A percentile compares a stretch with the other conserved stretches of the same genome.
Evolutionary conservation across 305 asterid species (phyloP).

Genomic region (Solanum hybrid): DNA sequence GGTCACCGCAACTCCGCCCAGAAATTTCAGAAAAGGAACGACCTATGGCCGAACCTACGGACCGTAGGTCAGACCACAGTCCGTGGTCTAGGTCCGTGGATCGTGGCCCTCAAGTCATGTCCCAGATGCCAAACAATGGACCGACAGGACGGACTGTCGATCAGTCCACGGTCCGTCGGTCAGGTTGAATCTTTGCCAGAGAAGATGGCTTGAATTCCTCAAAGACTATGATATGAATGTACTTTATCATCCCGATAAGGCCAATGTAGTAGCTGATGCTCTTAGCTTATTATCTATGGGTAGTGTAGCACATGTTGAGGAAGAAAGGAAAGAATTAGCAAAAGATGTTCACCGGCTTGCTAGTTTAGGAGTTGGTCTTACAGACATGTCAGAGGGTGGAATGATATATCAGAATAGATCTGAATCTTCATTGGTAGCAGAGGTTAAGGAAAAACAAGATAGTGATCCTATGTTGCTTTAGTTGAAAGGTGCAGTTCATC

Average conservation of each 20-base stretch:
- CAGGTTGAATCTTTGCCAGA: not conserved
- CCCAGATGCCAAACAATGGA: not conserved
- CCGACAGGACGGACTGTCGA: not conserved
- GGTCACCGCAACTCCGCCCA: not conserved
- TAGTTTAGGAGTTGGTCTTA: not conserved
- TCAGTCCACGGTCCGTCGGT: not conserved
- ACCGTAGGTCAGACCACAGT: not conserved
- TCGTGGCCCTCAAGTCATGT: not conserved
- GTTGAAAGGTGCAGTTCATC: too few species aligned
- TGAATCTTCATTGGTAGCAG: too few species aligned
- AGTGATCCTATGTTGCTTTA: too few species aligned
- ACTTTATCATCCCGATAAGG: not conserved
- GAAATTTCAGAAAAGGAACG: not conserved
- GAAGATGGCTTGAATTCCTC: not conserved
- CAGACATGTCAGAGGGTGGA: too few species aligned
- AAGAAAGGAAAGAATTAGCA: not conserved
- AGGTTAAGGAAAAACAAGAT: too few species aligned
- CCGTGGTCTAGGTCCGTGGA: not conserved
- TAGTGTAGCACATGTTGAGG: not conserved
- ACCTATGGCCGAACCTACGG: not conserved
- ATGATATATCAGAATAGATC: too few species aligned
- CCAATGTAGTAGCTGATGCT: not conserved
- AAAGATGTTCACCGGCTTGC: not conserved
- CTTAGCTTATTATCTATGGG: not conserved
- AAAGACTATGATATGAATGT: not conserved